A percentile compares a stretch with the other conserved stretches of the same genome.
phyloP scores from a whole-genome alignment of 805 yeast genomes.

The Cyberlindnera bimundalis region DNA sequence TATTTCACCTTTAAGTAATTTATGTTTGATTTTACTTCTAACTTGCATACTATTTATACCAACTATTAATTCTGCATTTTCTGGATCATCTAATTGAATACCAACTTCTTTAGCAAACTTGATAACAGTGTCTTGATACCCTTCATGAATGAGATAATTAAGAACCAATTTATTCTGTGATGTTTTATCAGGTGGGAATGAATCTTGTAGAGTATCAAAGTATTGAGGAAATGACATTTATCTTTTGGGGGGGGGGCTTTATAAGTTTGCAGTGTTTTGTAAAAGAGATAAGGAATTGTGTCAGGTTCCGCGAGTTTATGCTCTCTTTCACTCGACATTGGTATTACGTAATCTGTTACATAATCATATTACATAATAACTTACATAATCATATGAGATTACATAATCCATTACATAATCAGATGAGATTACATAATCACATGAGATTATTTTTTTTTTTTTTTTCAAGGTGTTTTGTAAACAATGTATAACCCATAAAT shows the following conservation, averaged over 20 bases:
- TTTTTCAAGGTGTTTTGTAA: neutral
- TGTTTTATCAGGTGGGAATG: constrained; percentile 5
- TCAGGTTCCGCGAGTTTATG: too few species aligned
- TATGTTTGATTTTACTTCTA: constrained; percentile 49
- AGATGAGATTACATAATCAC: too few species aligned
- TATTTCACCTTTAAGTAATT: constrained; percentile 59
- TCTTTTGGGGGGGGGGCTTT: neutral
- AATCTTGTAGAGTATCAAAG: neutral
- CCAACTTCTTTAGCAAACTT: constrained; percentile 33
- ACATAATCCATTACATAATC: too few species aligned
- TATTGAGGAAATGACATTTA: neutral
- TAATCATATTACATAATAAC: too few species aligned
- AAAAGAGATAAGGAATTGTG: too few species aligned
- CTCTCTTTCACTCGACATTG: too few species aligned
- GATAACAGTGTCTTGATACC: constrained; percentile 64
- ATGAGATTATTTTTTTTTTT: too few species aligned
- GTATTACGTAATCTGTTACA: too few species aligned
- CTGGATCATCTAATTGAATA: constrained; percentile 24
- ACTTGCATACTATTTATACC: constrained; percentile 51
- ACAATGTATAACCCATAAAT: neutral
- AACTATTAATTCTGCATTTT: constrained; percentile 17
- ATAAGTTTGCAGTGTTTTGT: neutral
- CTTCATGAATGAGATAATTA: constrained; percentile 75
- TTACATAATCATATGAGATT: too few species aligned
- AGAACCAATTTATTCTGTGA: constrained; percentile 43